These are phyloP conservation scores for Persicaria maculosa DNA, from an alignment of 148 eudicot genomes.

Conservation along the genomic window DNA sequence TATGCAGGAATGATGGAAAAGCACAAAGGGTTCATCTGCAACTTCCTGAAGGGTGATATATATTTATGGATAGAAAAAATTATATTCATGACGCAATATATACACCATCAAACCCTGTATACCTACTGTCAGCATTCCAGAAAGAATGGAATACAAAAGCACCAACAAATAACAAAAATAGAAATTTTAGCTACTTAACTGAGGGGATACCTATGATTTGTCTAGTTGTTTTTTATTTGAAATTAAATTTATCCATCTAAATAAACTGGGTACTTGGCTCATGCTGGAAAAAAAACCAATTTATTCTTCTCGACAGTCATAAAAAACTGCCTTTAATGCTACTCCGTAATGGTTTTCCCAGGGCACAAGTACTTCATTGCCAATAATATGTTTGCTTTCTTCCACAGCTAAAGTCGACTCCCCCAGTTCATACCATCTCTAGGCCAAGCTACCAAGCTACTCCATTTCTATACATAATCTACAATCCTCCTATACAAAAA, in stretches of 20 bases:
- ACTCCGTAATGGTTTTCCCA: too few species aligned
- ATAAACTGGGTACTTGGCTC: too few species aligned
- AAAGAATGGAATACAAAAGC: background rate
- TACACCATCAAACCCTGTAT: background rate
- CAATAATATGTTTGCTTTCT: too few species aligned
- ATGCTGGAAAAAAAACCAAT: too few species aligned
- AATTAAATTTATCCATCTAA: too few species aligned
- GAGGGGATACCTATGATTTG: background rate
- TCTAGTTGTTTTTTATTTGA: background rate
- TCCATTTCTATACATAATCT: background rate
- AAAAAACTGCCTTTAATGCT: background rate
- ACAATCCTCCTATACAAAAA: background rate
- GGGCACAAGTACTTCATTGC: background rate
- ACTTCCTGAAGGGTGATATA: too few species aligned
- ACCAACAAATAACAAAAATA: background rate
- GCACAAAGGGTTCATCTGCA: too few species aligned
- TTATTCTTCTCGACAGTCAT: background rate
- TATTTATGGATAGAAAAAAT: too few species aligned
- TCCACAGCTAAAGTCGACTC: background rate
- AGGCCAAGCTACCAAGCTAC: background rate
- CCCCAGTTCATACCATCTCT: too few species aligned
- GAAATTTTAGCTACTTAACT: background rate
- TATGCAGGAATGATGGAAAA: background rate
- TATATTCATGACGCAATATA: too few species aligned
- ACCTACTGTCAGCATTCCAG: background rate